phyloP scores from a whole-genome alignment of 2,329 filamentous ascomycete species.

The Fusarium sp. region DNA sequence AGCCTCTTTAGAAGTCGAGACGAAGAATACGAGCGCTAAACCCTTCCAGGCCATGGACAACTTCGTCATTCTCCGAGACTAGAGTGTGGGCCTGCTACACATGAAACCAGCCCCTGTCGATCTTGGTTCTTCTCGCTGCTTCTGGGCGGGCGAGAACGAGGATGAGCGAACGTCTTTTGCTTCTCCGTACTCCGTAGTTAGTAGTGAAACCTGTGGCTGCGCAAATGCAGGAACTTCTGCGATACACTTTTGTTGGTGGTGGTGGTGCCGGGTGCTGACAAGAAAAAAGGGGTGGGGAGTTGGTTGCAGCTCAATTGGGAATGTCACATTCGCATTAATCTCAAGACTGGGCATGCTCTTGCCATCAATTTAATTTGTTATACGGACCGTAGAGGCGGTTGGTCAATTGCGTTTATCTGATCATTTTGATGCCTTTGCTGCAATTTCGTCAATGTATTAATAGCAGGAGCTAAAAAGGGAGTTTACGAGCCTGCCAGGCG shows the following conservation, averaged over 20 bases:
- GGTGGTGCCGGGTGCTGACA: background rate
- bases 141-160: constrained; percentile 5
- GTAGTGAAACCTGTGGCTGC: background rate
- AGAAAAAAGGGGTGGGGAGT: background rate
- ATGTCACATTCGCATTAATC: constrained; percentile 15
- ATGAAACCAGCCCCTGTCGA: constrained; percentile 35
- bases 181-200: background rate
- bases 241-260: background rate
- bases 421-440: background rate
- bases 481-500: background rate
- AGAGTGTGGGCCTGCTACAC: constrained; percentile 7
- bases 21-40: constrained; percentile 20
- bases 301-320: constrained; percentile 10
- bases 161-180: too few species aligned
- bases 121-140: constrained; percentile 18
- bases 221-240: constrained; percentile 9
- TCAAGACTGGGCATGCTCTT: background rate
- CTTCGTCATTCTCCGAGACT: constrained; percentile 3
- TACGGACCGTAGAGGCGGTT: background rate
- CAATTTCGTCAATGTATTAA: constrained; percentile 10
- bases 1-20: constrained; percentile 10
- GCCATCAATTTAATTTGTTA: background rate
- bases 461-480: background rate
- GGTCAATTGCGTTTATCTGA: constrained; percentile 6
- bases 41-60: background rate